Evolutionary conservation across 306 rosid genomes (phyloP).

Genomic region (Lagenaria siceraria): DNA sequence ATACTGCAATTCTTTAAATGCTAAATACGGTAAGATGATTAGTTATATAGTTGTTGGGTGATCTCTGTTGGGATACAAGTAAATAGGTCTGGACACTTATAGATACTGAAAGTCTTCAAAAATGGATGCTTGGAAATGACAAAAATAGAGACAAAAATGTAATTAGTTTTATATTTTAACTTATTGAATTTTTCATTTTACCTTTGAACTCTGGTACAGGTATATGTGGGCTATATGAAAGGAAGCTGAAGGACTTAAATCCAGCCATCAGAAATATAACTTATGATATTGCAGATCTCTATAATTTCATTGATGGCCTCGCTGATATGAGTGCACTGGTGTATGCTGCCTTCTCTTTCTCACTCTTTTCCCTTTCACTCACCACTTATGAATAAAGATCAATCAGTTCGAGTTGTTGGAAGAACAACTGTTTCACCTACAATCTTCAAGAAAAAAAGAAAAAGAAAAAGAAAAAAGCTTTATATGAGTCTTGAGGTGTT

Average conservation of each 20-base stretch:
- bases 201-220: constrained; percentile 35
- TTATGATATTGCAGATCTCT: constrained; percentile 82
- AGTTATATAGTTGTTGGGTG: neutral
- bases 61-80: neutral
- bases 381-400: neutral
- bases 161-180: neutral
- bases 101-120: neutral
- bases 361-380: neutral
- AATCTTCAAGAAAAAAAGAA: neutral
- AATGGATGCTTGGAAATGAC: neutral
- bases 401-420: neutral
- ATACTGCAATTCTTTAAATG: neutral
- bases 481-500: neutral
- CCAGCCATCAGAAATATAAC: constrained; percentile 78
- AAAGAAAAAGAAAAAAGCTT: too few species aligned
- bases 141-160: neutral
- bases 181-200: constrained; percentile 12
- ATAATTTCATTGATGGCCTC: constrained; percentile 91
- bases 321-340: constrained; percentile 96
- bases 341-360: constrained; percentile 36
- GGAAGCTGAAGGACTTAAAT: constrained; percentile 92
- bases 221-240: constrained; percentile 82
- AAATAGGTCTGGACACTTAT: neutral
- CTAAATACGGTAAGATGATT: neutral
- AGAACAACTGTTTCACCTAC: neutral